A percentile compares a stretch with the other conserved stretches of the same genome.
Evolutionary conservation across 1,284 basidiomycete genomes (phyloP).

Genomic region (Ustilago trichophora): DNA sequence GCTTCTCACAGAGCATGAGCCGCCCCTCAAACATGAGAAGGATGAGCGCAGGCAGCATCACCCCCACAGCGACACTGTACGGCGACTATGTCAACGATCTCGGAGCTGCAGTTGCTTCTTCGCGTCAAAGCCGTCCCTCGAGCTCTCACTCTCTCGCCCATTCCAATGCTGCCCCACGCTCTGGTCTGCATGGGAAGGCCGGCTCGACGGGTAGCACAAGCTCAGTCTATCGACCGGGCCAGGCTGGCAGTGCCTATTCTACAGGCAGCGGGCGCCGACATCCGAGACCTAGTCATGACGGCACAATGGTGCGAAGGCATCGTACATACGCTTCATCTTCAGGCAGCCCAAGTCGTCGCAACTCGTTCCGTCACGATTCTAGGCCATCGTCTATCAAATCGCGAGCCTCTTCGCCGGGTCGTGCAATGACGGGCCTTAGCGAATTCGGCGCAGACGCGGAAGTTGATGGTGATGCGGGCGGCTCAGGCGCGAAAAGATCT

Average conservation of each 20-base stretch:
- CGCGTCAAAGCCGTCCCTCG: constrained; percentile 47
- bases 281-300: constrained; percentile 43
- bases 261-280: constrained; percentile 44
- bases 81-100: constrained; percentile 35
- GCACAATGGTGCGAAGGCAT: constrained; percentile 54
- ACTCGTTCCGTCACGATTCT: constrained; percentile 35
- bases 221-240: constrained; percentile 29
- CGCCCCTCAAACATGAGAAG: constrained; percentile 46
- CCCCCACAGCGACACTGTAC: constrained; percentile 52
- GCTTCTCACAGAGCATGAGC: constrained; percentile 31
- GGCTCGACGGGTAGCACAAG: constrained; percentile 52
- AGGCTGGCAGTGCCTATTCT: constrained; percentile 44
- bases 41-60: constrained; percentile 60
- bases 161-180: constrained; percentile 18
- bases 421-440: constrained; percentile 19
- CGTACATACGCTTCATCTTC: constrained; percentile 41
- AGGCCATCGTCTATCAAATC: constrained; percentile 42
- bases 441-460: constrained; percentile 22
- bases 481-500: constrained; percentile 8
- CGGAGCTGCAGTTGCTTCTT: constrained; percentile 9
- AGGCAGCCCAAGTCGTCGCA: constrained; percentile 40
- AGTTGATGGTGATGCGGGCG: constrained; percentile 6
- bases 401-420: constrained; percentile 38
- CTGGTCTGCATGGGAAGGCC: constrained; percentile 45
- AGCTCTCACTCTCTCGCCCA: constrained; percentile 51